Evolutionary conservation across 495 filamentous ascomycete genomes (phyloP), one percentile per base, ranked within the genome.

Genomic region (Ascobolus immersus): DNA sequence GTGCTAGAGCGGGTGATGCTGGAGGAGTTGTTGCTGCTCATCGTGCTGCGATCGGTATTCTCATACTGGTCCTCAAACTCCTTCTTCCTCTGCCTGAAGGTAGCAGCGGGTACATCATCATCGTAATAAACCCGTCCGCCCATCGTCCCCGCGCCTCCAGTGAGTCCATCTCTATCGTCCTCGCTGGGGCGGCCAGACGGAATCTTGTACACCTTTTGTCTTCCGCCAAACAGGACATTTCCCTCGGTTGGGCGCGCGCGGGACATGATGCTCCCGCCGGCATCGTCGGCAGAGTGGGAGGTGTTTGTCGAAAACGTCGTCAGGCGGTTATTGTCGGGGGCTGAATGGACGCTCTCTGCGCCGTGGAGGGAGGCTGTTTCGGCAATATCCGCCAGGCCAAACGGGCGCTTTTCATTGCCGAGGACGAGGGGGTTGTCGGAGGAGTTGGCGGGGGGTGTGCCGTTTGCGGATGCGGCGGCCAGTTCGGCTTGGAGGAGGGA

Each of bases 161-260:
- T n/a, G n/a, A n/a, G n/a, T 24, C 47, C 55, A 2, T 44, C 43
- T 5, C 47, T 41, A 12, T 55, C 52, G 19, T 57, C 55, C 23
- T 47, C 47, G 18, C 37, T 43, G 26, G 57, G 49, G 1, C 59
- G 52, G 13, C 49, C 52, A 20, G 52, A 50, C 15, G 50, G 55
- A 31, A 96, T 79, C 43, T 80, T 86, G 54, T 86, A 94, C 15
- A 94, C 69, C 53, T 94, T 96, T 47, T 96, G 86, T 19, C 86
- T 68, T 7, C 89, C 86, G 34, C 86, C 86, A 56, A 96, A 96
- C 39, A 96, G 50, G 43, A 78, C 77, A 54, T 94, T 96, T 13
- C 82, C 79, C 53, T 94, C 86, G 1, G 65, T 71, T 7, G 77
- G 77, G 43, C 81, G 71, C n/a, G 67, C 56, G 24, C 86, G 63